Evolutionary conservation across 305 asterid species (phyloP).

Genomic region (Fraxinus latifolia): DNA sequence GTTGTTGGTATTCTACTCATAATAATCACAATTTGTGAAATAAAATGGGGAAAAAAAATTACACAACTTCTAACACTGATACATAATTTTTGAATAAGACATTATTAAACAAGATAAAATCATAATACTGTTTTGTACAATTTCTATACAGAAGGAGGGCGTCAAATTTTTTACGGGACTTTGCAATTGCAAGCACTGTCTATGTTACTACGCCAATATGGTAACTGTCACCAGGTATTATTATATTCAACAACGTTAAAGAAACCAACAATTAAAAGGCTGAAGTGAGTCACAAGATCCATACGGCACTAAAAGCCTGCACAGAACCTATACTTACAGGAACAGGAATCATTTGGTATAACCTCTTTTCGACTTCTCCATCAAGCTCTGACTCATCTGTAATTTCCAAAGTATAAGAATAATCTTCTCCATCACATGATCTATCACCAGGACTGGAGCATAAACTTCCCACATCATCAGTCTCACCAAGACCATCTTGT

Average conservation of each 20-base stretch:
- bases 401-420: slow-evolving; percentile 59
- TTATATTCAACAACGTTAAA: not conserved
- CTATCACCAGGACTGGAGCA: slow-evolving; percentile 74
- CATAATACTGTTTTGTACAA: not conserved
- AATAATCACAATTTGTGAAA: not conserved
- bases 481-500: slow-evolving; percentile 40
- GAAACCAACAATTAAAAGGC: slow-evolving; percentile 7
- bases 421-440: slow-evolving; percentile 62
- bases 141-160: not conserved
- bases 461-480: slow-evolving; percentile 52
- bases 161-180: not conserved
- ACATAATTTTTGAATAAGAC: not conserved
- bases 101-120: not conserved
- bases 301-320: not conserved
- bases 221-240: not conserved
- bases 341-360: slow-evolving; percentile 68
- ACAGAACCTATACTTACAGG: slow-evolving; percentile 58
- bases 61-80: not conserved
- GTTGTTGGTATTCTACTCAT: not conserved
- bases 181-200: not conserved
- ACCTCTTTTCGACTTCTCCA: slow-evolving; percentile 88
- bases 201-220: not conserved
- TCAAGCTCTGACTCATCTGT: slow-evolving; percentile 74
- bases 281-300: slow-evolving; percentile 13
- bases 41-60: not conserved